These are phyloP conservation scores for Solanum stenotomum DNA, from an alignment of 257 asterid genomes.

Conservation along the genomic window DNA sequence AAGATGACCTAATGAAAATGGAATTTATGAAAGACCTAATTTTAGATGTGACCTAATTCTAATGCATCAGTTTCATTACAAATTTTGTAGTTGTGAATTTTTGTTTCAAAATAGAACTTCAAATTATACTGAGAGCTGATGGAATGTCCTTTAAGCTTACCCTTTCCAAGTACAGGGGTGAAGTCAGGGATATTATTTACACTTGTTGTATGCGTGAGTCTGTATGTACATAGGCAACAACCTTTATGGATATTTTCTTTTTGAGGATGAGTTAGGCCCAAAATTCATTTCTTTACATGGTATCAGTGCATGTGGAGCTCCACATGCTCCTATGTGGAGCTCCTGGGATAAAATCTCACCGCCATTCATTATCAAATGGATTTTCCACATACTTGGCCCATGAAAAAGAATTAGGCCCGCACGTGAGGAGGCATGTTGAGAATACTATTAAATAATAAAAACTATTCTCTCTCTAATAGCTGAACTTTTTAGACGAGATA, in stretches of 20 bases:
- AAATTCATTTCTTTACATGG: background rate
- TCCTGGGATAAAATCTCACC: background rate
- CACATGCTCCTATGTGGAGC: background rate
- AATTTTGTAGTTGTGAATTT: background rate
- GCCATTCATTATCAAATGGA: background rate
- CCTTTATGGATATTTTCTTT: background rate
- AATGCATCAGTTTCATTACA: background rate
- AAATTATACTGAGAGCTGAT: background rate
- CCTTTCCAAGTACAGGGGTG: background rate
- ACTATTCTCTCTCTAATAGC: background rate
- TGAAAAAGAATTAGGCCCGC: background rate
- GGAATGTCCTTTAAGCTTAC: background rate
- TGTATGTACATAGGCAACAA: background rate
- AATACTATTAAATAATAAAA: background rate
- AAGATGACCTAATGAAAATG: background rate
- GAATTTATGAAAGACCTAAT: background rate
- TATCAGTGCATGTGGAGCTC: background rate
- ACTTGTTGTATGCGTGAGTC: background rate
- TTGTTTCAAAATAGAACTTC: background rate
- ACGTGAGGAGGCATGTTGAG: background rate
- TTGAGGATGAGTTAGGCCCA: background rate
- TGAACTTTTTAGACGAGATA: background rate
- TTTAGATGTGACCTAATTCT: background rate
- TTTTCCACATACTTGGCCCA: background rate
- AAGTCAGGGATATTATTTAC: background rate